Evolutionary conservation across 1,139 yeast species (phyloP), one percentile per base, ranked within the genome.

Genomic region (Yamadazyma aaseri): DNA sequence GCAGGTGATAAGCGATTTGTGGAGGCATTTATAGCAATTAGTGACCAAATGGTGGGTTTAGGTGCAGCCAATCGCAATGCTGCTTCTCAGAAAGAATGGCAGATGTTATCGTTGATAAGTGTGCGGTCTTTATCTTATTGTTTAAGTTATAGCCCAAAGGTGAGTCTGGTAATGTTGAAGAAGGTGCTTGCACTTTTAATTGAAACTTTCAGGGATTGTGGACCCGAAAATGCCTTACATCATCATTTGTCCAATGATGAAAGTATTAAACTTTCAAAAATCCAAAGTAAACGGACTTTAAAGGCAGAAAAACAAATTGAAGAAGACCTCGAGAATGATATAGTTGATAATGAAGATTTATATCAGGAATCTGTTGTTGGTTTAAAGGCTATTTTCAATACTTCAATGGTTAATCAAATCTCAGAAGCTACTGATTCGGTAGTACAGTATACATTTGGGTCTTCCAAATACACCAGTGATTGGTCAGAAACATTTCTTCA

Each of bases 1-100:
- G 70, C 81, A 12, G 95, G 95, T 25, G 92, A 86, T 56, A 63
- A 75, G 25, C 69, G 58, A 13, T 82, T 85, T 48, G 74, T 82
- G 9, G 63, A 66, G 41, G 52, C 64, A 25, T 76, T 85, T 47
- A 57, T 70, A 22, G 46, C 48, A 6, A 62, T 83, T 27, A 55
- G 71, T 9, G 60, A 61, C 20, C 43, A 45, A 8, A 58, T 75
- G 37, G 55, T 75, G 15, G 47, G 53, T 14, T 41, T 47, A 8
- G 57, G 56, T 25, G 29, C 33, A 4, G 40, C 44, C 8, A 44
- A 46, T 18, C 23, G 25, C 5, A 12, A 28, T 1, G 47, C 56
- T 41, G 71, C 78, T 10, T 69, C 67, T 45, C 51, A 50, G 28
- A 47, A 60, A 22, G 79, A 74, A 38, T 76, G 82, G 81, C 61